Conservation (phyloP, 345 rosid genomes). For the Eucalyptus sideroxylon region DNA sequence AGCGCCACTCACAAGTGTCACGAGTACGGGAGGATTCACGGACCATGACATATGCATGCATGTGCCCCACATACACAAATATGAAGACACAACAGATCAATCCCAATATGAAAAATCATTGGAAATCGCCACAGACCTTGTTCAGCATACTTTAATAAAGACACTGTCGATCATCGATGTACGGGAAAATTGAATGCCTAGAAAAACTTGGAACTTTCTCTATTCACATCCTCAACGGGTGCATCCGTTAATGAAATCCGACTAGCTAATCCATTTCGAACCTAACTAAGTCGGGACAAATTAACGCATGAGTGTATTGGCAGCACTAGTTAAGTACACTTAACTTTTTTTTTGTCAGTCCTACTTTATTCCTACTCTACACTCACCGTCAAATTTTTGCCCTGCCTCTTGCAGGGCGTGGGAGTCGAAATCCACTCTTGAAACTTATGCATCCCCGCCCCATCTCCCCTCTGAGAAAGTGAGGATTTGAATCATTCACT, state of each 20-base stretch:
- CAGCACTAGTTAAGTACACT: not conserved
- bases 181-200: not conserved
- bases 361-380: too few species aligned
- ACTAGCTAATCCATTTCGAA: not conserved
- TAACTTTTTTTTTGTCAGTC: not conserved
- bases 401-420: too few species aligned
- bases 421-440: too few species aligned
- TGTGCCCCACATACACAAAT: not conserved
- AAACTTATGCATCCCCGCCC: too few species aligned
- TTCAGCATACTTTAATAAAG: not conserved
- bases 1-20: too few species aligned
- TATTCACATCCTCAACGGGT: not conserved
- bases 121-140: not conserved
- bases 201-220: not conserved
- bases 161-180: not conserved
- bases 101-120: not conserved
- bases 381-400: too few species aligned
- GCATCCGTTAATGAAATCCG: not conserved
- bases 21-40: too few species aligned
- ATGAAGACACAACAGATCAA: not conserved
- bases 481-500: too few species aligned
- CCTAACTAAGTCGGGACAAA: not conserved
- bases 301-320: not conserved
- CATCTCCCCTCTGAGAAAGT: too few species aligned
- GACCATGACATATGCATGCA: not conserved